Base-by-base conservation (phyloP, 2,329 filamentous ascomycete genomes). In the Sporothrix pseudoabietina region DNA sequence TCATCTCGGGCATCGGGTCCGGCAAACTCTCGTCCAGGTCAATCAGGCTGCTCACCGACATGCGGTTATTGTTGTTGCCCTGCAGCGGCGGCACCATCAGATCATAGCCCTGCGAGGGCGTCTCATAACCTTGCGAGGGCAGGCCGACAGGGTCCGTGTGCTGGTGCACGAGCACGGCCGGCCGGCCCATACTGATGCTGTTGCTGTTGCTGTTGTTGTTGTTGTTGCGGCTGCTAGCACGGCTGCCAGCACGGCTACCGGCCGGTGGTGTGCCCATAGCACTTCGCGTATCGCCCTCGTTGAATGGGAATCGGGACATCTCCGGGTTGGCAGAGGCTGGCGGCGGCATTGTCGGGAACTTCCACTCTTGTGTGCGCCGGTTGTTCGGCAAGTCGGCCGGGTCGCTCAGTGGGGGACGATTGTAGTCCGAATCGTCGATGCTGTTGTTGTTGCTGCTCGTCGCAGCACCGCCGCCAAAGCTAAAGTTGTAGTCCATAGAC, bases 381-480 rank as follows among this genome's bases (percentile, higher is more conserved):
- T 78, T 78, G 66, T 86, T 86, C 2, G 71, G 63, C 54, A 85
- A 78, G 72, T 89, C 88, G 4, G 85, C 86, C 8, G 87, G 87
- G 76, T 91, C 89, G 75, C 87, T 89, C 32, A 87, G 79, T 6
- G 88, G 86, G 7, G 87, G 83, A 69, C 85, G 83, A 73, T 82
- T 83, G 70, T 84, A 85, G 72, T 85, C 84, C 3, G 79, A 79
- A 12, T 78, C 77, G 49, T 85, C 83, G n/a, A 83, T 49, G 8
- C 32, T 47, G 6, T 32, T 49, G 57, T 63, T 63, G 65, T 68
- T 68, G 65, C 19, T 35, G 44, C 10, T 54, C 22, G 26, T 30
- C 2, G 55, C 55, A 32, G 22, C 84, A 74, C 82, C 82, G 71
- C 84, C 83, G 69, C 85, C 86, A 69, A 69, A 69, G 69, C 88